Evolutionary conservation across 2,329 filamentous ascomycete species (phyloP), one percentile per base, ranked within the genome.

Genomic region (Pseudopyricularia javanii): DNA sequence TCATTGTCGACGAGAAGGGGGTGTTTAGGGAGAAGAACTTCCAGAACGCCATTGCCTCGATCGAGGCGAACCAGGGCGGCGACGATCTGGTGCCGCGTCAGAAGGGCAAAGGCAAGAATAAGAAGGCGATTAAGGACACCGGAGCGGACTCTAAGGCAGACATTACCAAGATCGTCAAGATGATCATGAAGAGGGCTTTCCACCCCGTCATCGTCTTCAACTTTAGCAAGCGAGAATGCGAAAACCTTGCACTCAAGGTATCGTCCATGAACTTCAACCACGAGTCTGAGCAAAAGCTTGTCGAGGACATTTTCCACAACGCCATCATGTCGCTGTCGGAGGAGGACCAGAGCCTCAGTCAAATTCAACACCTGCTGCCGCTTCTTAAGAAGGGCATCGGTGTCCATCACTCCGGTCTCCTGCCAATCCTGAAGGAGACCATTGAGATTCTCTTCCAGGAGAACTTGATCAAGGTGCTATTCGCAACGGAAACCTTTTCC

Each of bases 371-470:
- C 65, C 85, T 98, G 50, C 72, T 98, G 34, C 93, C 93, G 4
- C 76, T 98, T 34, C 70, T 98, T 53, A 83, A 91, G 60, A 85
- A 89, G 65, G 93, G 93, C 59, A 95, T 98, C 59, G 93, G 93
- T 63, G 89, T 98, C 57, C 93, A 98, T 76, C 93, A 98, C 68
- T 96, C 91, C 33, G 93, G 93, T 55, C 76, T 98, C 47, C 75
- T 98, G 50, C 93, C 93, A 0, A 97, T 98, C 60, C 72, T 98
- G 54, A 98, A 98, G 70, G 93, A 98, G 69, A 96, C 91, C 0
- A 97, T 98, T 59, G 93, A 98, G 72, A 98, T 98, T 67, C 74
- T 98, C 43, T 98, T 98, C 76, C 93, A 98, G 64, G 93, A 98
- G 70, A 91, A 91, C 50, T 73, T 98, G 43, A 95, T 98, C 74